Conservation (phyloP, 176 grass and related monocot species). For the Oryza australiensis region DNA sequence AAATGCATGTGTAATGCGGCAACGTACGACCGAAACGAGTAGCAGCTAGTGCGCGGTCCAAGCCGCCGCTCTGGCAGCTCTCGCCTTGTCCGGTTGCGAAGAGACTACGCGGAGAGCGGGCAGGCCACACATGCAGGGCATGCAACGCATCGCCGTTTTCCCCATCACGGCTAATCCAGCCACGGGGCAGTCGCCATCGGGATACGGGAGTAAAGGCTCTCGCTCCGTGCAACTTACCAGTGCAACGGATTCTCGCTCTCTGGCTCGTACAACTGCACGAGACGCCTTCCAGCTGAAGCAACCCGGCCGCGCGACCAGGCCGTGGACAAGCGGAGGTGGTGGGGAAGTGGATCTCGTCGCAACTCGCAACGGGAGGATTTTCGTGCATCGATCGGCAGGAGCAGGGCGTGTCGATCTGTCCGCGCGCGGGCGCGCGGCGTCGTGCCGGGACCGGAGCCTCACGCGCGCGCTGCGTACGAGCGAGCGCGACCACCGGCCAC, state of each 20-base stretch:
- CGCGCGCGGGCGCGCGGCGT: not conserved
- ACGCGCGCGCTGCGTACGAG: not conserved
- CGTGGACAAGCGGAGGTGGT: not conserved
- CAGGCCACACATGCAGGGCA: not conserved
- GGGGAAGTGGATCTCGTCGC: not conserved
- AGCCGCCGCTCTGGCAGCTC: not conserved
- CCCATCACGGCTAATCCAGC: not conserved
- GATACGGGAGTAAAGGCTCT: not conserved
- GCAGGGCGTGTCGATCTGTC: not conserved
- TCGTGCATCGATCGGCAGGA: not conserved
- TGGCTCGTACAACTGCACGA: not conserved
- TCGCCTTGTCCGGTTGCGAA: not conserved
- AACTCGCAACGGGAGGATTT: not conserved
- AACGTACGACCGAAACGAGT: not conserved
- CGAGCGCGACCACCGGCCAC: not conserved
- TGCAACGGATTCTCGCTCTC: not conserved
- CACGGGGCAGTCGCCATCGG: not conserved
- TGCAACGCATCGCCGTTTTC: not conserved
- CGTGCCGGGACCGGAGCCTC: not conserved
- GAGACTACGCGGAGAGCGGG: not conserved
- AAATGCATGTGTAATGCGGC: not conserved
- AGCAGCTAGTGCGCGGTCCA: not conserved
- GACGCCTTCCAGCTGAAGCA: not conserved
- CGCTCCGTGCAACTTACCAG: not conserved
- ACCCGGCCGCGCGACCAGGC: not conserved